Percentiles rank a stretch among this genome's conserved stretches.
Evolutionary conservation across 148 eudicot species (phyloP).

Genomic region (Polygonum aviculare): DNA sequence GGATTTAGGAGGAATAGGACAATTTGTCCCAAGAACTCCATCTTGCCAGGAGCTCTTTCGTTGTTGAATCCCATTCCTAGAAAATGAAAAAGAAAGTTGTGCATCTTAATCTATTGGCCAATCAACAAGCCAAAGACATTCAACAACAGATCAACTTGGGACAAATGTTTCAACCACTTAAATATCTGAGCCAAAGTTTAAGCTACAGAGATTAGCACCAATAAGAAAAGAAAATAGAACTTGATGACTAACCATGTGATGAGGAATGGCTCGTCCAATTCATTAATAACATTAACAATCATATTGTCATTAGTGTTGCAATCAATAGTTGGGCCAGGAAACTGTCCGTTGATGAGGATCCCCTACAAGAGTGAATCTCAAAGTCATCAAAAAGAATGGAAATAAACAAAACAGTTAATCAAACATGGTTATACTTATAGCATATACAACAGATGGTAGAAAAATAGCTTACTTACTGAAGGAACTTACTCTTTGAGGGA

Average conservation of each 20-base stretch:
- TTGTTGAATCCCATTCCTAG: constrained; percentile 77
- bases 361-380: constrained; percentile 30
- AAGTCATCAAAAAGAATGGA: not conserved
- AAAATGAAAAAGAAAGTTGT: constrained; percentile 5
- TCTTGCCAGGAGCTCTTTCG: constrained; percentile 82
- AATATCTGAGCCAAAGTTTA: not conserved
- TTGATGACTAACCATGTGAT: constrained; percentile 66
- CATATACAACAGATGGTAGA: not conserved
- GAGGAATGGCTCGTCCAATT: constrained; percentile 73
- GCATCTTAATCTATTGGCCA: not conserved
- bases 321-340: constrained; percentile 68
- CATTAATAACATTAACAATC: constrained; percentile 44
- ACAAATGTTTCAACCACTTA: not conserved
- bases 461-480: not conserved
- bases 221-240: not conserved
- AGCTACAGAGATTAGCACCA: not conserved
- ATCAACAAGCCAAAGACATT: not conserved
- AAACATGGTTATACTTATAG: not conserved
- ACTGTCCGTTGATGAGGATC: constrained; percentile 73
- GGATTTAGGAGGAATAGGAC: constrained; percentile 66
- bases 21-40: constrained; percentile 84
- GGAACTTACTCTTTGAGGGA: constrained; percentile 43
- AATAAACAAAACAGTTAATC: not conserved
- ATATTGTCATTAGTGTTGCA: constrained; percentile 68
- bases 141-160: not conserved